phyloP scores from a whole-genome alignment of 192 early-diverging fungal species.

The Haplosporangium gracile region DNA sequence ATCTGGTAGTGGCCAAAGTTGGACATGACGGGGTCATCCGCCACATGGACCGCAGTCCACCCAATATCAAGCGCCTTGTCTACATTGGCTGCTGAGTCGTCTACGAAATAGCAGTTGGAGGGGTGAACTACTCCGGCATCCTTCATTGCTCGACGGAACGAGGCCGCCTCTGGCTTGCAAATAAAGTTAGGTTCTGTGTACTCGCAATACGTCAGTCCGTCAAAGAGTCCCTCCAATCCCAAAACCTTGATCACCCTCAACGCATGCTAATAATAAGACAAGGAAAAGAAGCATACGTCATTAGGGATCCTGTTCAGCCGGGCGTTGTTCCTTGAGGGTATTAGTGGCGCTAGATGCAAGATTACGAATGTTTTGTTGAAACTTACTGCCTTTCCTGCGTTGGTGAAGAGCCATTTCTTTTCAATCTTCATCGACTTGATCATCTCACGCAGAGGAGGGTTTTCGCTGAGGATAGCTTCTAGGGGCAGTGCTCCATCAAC shows the following conservation, averaged over 20 bases:
- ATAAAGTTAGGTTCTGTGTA: constrained; percentile 76
- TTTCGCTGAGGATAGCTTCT: constrained; percentile 70
- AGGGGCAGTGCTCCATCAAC: constrained; percentile 80
- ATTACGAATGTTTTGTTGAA: not conserved
- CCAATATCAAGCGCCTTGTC: constrained; percentile 69
- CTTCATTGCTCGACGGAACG: constrained; percentile 73
- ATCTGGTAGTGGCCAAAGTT: constrained; percentile 72
- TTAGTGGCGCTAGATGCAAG: too few species aligned
- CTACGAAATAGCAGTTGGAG: constrained; percentile 78
- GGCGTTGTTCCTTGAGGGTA: too few species aligned
- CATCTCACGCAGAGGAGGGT: constrained; percentile 74
- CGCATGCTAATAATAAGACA: constrained; percentile 66
- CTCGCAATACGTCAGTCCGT: constrained; percentile 81
- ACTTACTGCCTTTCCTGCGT: constrained; percentile 74
- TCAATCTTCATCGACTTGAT: constrained; percentile 61
- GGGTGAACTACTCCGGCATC: constrained; percentile 72
- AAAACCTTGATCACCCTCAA: constrained; percentile 72
- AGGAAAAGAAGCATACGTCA: not conserved
- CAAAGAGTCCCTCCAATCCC: constrained; percentile 78
- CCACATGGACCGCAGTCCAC: constrained; percentile 65
- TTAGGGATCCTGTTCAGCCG: too few species aligned
- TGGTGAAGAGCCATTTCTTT: constrained; percentile 86
- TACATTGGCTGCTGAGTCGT: constrained; percentile 79
- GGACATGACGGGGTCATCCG: constrained; percentile 56
- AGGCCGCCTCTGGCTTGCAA: constrained; percentile 75